These are phyloP conservation scores for Xylaria sp. DNA, from an alignment of 2,329 filamentous ascomycete genomes.

Conservation along the genomic window DNA sequence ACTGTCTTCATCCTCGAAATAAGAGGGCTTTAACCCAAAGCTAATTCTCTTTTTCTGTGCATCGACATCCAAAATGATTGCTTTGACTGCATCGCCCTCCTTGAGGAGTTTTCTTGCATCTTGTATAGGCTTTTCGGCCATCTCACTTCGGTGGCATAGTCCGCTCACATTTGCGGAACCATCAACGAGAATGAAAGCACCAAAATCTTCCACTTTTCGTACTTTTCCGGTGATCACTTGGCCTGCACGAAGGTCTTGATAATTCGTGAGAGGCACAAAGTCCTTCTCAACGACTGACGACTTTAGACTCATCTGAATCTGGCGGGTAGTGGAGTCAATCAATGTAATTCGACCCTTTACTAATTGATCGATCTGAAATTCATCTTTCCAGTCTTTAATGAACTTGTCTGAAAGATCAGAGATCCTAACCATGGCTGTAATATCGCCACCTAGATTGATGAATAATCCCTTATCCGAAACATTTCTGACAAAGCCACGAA, in stretches of 20 bases:
- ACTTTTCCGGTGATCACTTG: slow-evolving; percentile 90
- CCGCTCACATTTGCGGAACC: slow-evolving; percentile 89
- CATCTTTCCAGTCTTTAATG: slow-evolving; percentile 94
- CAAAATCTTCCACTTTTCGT: slow-evolving; percentile 93
- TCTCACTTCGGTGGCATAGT: slow-evolving; percentile 89
- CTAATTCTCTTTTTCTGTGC: slow-evolving; percentile 79
- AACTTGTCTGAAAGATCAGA: slow-evolving; percentile 90
- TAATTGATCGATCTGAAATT: slow-evolving; percentile 88
- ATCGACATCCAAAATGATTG: slow-evolving; percentile 84
- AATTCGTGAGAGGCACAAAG: slow-evolving; percentile 77
- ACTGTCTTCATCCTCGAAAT: slow-evolving; percentile 74
- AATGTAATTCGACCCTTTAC: slow-evolving; percentile 86
- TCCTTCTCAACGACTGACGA: slow-evolving; percentile 82
- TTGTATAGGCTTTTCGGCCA: slow-evolving; percentile 83
- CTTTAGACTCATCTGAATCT: slow-evolving; percentile 88
- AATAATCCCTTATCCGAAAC: slow-evolving; percentile 91
- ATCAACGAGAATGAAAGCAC: slow-evolving; percentile 92
- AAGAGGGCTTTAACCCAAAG: slow-evolving; percentile 92
- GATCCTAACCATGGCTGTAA: slow-evolving; percentile 85
- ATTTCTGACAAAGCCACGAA: slow-evolving; percentile 92
- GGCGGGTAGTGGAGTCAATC: slow-evolving; percentile 73
- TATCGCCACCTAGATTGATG: slow-evolving; percentile 80
- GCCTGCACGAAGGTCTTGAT: slow-evolving; percentile 80
- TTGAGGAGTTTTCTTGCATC: slow-evolving; percentile 91
- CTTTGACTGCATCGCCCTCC: slow-evolving; percentile 93